Percentiles rank a stretch among this genome's conserved stretches.
phyloP scores from a whole-genome alignment of 805 yeast species.

The Candida stauntonica region DNA sequence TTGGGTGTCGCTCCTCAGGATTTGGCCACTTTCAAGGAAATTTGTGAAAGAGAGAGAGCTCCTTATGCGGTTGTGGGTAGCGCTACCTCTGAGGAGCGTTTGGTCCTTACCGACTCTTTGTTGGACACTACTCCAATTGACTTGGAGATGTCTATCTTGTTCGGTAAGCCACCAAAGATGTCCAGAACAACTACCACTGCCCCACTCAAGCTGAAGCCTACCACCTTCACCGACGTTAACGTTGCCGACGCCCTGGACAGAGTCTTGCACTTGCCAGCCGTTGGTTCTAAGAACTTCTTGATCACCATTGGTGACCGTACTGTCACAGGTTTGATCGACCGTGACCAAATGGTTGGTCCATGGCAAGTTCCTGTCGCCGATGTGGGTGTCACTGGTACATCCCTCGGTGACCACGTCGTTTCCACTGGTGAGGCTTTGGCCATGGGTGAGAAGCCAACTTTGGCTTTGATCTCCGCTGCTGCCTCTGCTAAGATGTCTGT shows the following conservation, averaged over 20 bases:
- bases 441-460: slow-evolving; percentile 92
- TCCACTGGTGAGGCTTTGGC: slow-evolving; percentile 95
- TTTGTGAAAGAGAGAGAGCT: slow-evolving; percentile 94
- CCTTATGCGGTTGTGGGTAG: slow-evolving; percentile 94
- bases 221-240: slow-evolving; percentile 34
- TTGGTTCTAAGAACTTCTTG: slow-evolving; percentile 90
- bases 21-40: slow-evolving; percentile 61
- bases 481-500: slow-evolving; percentile 95
- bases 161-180: slow-evolving; percentile 97
- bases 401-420: slow-evolving; percentile 69
- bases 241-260: slow-evolving; percentile 69
- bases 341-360: slow-evolving; percentile 99
- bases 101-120: slow-evolving; percentile 74
- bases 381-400: slow-evolving; percentile 92
- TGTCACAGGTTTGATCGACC: slow-evolving; percentile 94
- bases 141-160: slow-evolving; percentile 88
- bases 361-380: slow-evolving; percentile 99
- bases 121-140: slow-evolving; percentile 87
- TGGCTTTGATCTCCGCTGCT: slow-evolving; percentile 82
- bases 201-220: slow-evolving; percentile 43
- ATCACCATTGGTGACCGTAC: slow-evolving; percentile 98
- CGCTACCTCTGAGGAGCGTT: slow-evolving; percentile 83
- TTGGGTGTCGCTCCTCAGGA: slow-evolving; percentile 84
- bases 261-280: slow-evolving; percentile 86
- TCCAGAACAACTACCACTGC: slow-evolving; percentile 66